Base-by-base conservation (phyloP, 2,329 filamentous ascomycete species). In the Xylaria sp. region DNA sequence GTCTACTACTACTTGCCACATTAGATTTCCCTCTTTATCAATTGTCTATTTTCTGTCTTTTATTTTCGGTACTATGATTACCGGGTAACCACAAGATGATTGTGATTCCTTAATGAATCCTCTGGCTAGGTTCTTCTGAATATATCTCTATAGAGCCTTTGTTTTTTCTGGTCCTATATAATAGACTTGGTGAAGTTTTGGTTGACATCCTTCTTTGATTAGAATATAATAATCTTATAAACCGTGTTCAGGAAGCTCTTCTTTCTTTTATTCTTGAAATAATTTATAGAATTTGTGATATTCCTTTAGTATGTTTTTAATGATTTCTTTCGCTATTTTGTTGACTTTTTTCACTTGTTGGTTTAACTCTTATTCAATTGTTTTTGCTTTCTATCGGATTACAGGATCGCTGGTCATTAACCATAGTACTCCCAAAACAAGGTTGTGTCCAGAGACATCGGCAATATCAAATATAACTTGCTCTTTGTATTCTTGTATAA, bases 391-490 rank as follows among this genome's bases (percentile, higher is more conserved):
- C 20, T 48, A 48, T 48, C 20, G 20, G 15, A 48, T 48, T n/a
- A 48, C 2, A n/a, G n/a, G 43, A n/a, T 48, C 20, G 43, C 43
- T 48, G 5, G n/a, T n/a, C 15, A n/a, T 48, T 48, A 48, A 48
- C 43, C 15, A 48, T 48, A 48, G 43, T 15, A 48, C 20, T 18
- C 15, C 15, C 5, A 48, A 48, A 8, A 48, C 20, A 48, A 48
- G n/a, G 8, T 48, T n/a, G 20, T 48, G 15, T n/a, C 20, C 9
- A n/a, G 15, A 48, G 10, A 48, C 20, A n/a, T 48, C 20, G 20
- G 43, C 43, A 48, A 48, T 48, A 48, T 48, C 9, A n/a, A 48
- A 48, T 48, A 48, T 20, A 48, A 48, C 20, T 48, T 48, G 43
- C 20, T 48, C 9, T 48, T 48, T 48, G 8, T 48, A n/a, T 48